Base-by-base conservation (phyloP, 139 green algal species). In the Limnomonas spitsbergensis region DNA sequence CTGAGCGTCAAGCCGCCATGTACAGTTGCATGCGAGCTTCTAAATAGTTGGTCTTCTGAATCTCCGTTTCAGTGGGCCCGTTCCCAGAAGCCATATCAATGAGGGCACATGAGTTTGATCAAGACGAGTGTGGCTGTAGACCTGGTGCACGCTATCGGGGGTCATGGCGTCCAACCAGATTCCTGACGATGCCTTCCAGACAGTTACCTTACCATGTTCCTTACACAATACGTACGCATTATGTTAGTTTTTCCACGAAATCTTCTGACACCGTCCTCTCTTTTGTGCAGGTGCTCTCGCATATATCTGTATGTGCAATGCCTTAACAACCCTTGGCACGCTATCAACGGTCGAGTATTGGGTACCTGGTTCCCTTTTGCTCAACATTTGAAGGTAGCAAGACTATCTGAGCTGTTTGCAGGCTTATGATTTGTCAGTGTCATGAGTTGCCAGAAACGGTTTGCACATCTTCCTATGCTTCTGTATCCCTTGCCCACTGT, bases 11-110 rank as follows among this genome's bases (percentile, higher is more conserved):
- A 70, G 4, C 24, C 14, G n/a, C n/a, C n/a, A n/a, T n/a, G n/a
- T n/a, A n/a, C n/a, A n/a, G n/a, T n/a, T 70, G 29, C 35, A 74
- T 72, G 56, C 38, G 52, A 38, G 89, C 87, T 93, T 93, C 87
- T 91, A 92, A 80, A 83, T 81, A 94, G 89, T 93, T 95, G 91
- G 86, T 85, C 79, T 75, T 78, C 86, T 82, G 52, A 52, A 53
- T 42, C 47, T 77, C 78, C 70, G 53, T 86, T 78, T 42, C 66
- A 40, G 26, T 36, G 29, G 74, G 67, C 77, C 81, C 81, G 81
- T 86, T 86, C 81, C 81, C 72, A 81, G 81, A 81, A 82, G 81
- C 81, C 42, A 86, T 40, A 86, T 1, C n/a, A 31, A 69, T 76
- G 70, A 74, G 77, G 70, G 69, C 47, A 35, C 1, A 27, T 1